Base-by-base conservation (phyloP, 148 eudicot species). In the Silene latifolia region DNA sequence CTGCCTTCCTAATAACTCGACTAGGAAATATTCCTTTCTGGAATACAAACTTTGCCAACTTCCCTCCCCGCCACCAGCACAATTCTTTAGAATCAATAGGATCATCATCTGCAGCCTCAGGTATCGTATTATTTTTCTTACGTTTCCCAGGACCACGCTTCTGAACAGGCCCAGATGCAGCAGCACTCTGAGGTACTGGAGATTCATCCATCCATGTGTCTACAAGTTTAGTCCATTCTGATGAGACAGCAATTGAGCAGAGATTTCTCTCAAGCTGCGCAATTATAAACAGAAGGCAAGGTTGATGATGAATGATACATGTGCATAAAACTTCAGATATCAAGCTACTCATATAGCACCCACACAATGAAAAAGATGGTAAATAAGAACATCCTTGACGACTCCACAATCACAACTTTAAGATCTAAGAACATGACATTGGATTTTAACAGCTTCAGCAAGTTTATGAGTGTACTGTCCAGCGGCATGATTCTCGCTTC, bases 1-100 rank as follows among this genome's bases (percentile, higher is more conserved):
- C 27, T 25, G 35, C 67, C 5, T 63, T 92, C 77, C 82, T 89
- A 27, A 90, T 77, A 71, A 89, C 48, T 63, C 80, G 77, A 71
- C 76, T 69, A 13, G 98, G 97, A 19, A 95, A 72, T 63, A 79
- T 77, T 74, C 87, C 93, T 85, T 75, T 95, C 78, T 88, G 90
- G 57, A 85, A 81, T 78, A 95, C 65, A 65, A 79, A 83, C 83
- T 87, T 90, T 71, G 97, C 84, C 63, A 86, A 81, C 75, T 79
- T 89, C 46, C 97, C 96, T 70, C 93, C 92, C 20, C 93, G 81
- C 98, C 96, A 90, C 98, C 98, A 95, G 73, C 53, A 67, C 78
- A 85, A 80, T 67, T 85, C 93, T 76, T 51, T 74, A 61, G 76
- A 83, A 56, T 88, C 92, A 59, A 70, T 56, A 67, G 69, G 74